Evolutionary conservation across 495 filamentous ascomycete species (phyloP).

Genomic region (Penicillium nucicola): DNA sequence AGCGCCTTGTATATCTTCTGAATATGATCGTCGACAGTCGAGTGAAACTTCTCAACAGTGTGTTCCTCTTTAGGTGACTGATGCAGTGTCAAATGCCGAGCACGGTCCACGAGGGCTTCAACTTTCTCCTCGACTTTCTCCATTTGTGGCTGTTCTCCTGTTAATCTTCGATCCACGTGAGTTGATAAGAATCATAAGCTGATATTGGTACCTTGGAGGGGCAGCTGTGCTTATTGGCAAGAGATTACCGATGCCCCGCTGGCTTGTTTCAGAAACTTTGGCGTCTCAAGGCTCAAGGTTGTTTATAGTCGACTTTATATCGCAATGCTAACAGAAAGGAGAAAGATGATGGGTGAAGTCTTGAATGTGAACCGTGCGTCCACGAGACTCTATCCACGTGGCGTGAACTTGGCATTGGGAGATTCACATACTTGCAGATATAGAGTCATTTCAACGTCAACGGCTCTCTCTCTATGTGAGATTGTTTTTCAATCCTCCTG

Average conservation of each 20-base stretch:
- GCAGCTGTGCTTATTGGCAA: background rate
- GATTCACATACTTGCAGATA: background rate
- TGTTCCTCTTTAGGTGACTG: conserved; percentile 1
- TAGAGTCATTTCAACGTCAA: background rate
- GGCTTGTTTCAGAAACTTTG: background rate
- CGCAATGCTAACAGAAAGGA: background rate
- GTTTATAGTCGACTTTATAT: background rate
- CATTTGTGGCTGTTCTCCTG: conserved; percentile 7
- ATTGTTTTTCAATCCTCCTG: no score
- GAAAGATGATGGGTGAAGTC: background rate
- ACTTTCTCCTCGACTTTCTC: conserved; percentile 18
- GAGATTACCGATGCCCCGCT: background rate
- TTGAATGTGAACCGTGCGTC: conserved; percentile 3
- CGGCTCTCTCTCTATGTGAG: no score
- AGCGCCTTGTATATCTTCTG: conserved; percentile 32
- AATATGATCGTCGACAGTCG: conserved; percentile 27
- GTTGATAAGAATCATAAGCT: background rate
- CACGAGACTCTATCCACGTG: conserved; percentile 3
- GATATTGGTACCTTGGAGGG: background rate
- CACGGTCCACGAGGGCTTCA: conserved; percentile 18
- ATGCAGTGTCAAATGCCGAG: conserved; percentile 16
- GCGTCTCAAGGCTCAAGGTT: background rate
- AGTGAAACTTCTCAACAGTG: conserved; percentile 24
- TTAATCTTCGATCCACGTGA: background rate
- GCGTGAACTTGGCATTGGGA: conserved; percentile 2